These are phyloP conservation scores for Cocos nucifera DNA, from an alignment of 176 grass and related monocot genomes.

Conservation along the genomic window DNA sequence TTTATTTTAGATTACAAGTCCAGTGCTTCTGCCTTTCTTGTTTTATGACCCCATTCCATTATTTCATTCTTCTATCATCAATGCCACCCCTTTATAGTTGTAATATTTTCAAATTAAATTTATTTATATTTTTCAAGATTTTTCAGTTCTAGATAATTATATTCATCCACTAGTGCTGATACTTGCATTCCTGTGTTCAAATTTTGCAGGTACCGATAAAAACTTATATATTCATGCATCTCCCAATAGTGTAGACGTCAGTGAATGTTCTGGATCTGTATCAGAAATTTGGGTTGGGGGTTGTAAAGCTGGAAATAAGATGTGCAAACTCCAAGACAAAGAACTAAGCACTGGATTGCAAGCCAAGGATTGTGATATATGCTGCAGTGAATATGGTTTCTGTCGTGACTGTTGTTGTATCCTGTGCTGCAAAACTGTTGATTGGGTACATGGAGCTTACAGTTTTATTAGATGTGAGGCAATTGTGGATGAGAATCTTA, in stretches of 20 bases:
- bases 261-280: conserved; percentile 19
- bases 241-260: background rate
- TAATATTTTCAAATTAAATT: too few species aligned
- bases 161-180: too few species aligned
- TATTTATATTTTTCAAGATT: too few species aligned
- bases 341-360: conserved; percentile 33
- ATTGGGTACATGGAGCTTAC: conserved; percentile 49
- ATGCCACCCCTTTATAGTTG: too few species aligned
- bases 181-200: conserved; percentile 14
- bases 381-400: conserved; percentile 59
- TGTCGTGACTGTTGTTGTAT: conserved; percentile 91
- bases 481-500: conserved; percentile 41
- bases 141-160: too few species aligned
- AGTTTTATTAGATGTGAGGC: conserved; percentile 67
- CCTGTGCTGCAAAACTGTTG: conserved; percentile 54
- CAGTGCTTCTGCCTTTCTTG: too few species aligned
- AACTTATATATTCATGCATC: conserved; percentile 8
- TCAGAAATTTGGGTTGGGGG: conserved; percentile 24
- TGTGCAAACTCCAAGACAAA: conserved; percentile 44
- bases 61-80: too few species aligned
- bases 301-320: conserved; percentile 71
- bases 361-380: conserved; percentile 58
- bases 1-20: too few species aligned
- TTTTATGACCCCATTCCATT: too few species aligned
- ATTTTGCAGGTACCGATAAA: conserved; percentile 28